Evolutionary conservation across 164 flowering plant species (phyloP).

Genomic region (Nymphaea colorata): DNA sequence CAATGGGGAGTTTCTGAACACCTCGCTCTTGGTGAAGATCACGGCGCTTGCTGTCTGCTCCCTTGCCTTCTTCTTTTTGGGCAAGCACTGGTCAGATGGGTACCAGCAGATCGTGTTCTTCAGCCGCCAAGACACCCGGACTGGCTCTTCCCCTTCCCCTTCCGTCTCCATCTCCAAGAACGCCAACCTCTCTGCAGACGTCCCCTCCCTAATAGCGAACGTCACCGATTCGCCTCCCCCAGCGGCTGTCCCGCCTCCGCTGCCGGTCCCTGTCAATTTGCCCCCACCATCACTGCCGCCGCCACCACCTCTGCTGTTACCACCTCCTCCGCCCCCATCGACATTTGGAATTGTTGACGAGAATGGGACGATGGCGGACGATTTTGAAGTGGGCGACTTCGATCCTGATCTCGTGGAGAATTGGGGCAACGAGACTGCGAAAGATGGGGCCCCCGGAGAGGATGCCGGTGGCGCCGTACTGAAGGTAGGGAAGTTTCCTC

Average conservation of each 20-base stretch:
- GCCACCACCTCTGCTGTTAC: slow-evolving; percentile 4
- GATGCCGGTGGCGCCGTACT: slow-evolving; percentile 13
- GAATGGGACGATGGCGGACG: slow-evolving; percentile 75
- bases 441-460: slow-evolving; percentile 3
- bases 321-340: slow-evolving; percentile 22
- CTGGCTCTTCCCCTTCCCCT: slow-evolving; percentile 2
- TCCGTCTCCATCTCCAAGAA: slow-evolving; percentile 47
- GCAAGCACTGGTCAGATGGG: slow-evolving; percentile 59
- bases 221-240: not conserved
- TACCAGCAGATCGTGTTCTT: slow-evolving; percentile 52
- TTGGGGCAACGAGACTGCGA: slow-evolving; percentile 29
- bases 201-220: slow-evolving; percentile 18
- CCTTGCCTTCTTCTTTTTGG: slow-evolving; percentile 58
- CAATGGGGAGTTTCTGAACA: slow-evolving; percentile 22
- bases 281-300: not conserved
- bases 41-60: slow-evolving; percentile 30
- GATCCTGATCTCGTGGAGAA: slow-evolving; percentile 54
- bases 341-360: slow-evolving; percentile 66
- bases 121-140: slow-evolving; percentile 10
- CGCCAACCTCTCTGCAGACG: slow-evolving; percentile 16
- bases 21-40: slow-evolving; percentile 29
- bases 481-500: slow-evolving; percentile 32
- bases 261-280: not conserved
- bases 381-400: slow-evolving; percentile 70
- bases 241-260: not conserved